Conservation (phyloP, 148 eudicot species). For the Spergularia bocconei region DNA sequence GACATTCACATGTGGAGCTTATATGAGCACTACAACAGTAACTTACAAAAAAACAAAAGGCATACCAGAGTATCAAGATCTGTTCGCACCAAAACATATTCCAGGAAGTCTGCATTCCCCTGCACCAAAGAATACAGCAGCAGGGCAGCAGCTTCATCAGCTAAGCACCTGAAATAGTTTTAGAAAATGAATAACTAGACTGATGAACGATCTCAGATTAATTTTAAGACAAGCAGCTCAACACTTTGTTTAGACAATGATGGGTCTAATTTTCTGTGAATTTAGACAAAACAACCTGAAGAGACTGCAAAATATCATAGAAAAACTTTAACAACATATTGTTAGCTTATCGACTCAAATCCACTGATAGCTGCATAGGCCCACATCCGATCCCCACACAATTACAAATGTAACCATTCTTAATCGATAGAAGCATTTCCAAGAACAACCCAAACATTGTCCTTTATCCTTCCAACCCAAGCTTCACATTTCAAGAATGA, state of each 20-base stretch:
- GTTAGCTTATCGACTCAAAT: background rate
- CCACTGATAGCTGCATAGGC: too few relatives aligned
- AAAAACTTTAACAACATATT: background rate
- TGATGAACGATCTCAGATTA: background rate
- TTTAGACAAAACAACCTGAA: background rate
- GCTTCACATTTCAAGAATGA: background rate
- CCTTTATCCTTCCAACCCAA: background rate
- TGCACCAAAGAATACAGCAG: constrained; percentile 84
- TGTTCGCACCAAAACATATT: constrained; percentile 95
- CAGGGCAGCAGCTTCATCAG: constrained; percentile 71
- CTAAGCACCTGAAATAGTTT: constrained; percentile 54
- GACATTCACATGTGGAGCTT: too few relatives aligned
- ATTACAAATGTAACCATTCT: too few relatives aligned
- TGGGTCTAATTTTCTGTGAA: background rate
- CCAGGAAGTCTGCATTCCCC: constrained; percentile 86
- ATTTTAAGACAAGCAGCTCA: background rate
- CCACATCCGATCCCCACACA: too few relatives aligned
- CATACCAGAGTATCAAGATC: constrained; percentile 95
- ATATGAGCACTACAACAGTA: too few relatives aligned
- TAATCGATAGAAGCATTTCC: too few relatives aligned
- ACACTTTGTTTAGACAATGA: background rate
- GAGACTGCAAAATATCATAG: background rate
- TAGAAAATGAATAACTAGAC: constrained; percentile 2
- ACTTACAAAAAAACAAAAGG: too few relatives aligned
- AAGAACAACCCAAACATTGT: background rate